These are phyloP conservation scores for Craterostigma plantagineum DNA, from an alignment of 257 asterid genomes.

Conservation along the genomic window DNA sequence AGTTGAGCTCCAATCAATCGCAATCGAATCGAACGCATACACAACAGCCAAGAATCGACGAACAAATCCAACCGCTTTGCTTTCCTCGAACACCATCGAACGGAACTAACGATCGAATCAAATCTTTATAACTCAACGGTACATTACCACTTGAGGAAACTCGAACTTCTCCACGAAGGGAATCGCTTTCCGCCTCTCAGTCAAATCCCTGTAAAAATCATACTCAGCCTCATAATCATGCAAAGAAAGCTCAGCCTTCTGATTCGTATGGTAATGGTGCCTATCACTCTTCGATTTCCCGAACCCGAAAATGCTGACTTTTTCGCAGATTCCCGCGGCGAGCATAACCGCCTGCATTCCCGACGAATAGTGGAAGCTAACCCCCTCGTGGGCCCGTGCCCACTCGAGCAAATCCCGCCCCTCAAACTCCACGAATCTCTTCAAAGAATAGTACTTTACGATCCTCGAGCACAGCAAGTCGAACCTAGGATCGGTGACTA, in stretches of 20 bases:
- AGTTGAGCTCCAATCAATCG: too few species aligned
- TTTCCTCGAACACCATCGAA: too few species aligned
- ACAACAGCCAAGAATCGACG: too few species aligned
- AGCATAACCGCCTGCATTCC: conserved; percentile 93
- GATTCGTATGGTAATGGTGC: conserved; percentile 89
- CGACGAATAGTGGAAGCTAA: conserved; percentile 77
- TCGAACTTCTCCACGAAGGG: conserved; percentile 59
- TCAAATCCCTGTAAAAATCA: conserved; percentile 57
- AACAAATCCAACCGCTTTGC: too few species aligned
- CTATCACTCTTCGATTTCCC: conserved; percentile 52
- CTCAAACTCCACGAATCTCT: conserved; percentile 27
- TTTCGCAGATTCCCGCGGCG: conserved; percentile 67
- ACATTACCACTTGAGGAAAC: conserved; percentile 49
- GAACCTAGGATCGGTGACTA: conserved; percentile 58
- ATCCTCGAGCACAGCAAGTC: conserved; percentile 61
- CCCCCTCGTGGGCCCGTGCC: conserved; percentile 55
- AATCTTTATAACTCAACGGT: conserved; percentile 19
- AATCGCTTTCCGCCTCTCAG: conserved; percentile 27
- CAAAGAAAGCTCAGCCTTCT: conserved; percentile 59
- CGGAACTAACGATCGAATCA: too few species aligned
- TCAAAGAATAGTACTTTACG: conserved; percentile 72
- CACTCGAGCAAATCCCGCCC: conserved; percentile 46
- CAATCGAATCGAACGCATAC: too few species aligned
- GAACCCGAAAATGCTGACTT: conserved; percentile 73
- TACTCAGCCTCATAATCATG: conserved; percentile 95